Conservation (phyloP, 192 early-diverging fungal species). For the Obelidium mucronatum region DNA sequence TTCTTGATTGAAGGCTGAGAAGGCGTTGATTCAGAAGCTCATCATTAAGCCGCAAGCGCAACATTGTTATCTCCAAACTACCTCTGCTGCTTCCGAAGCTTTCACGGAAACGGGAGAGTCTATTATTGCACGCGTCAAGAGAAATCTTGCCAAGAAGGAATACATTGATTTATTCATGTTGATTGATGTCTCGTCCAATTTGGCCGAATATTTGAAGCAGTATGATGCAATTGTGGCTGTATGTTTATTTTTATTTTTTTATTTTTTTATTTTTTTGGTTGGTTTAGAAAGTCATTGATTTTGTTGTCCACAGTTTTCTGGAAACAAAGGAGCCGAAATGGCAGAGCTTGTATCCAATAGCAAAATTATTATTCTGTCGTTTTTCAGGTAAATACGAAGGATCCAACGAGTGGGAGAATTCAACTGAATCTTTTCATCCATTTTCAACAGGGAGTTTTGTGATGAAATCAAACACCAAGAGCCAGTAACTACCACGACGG, state of each 20-base stretch:
- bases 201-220: slow-evolving; percentile 41
- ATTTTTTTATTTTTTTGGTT: no score
- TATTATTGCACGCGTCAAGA: slow-evolving; percentile 60
- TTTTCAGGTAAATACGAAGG: slow-evolving; percentile 23
- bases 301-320: slow-evolving; percentile 42
- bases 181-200: slow-evolving; percentile 70
- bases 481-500: neutral
- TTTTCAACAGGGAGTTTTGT: slow-evolving; percentile 68
- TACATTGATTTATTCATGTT: slow-evolving; percentile 69
- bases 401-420: no score
- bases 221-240: slow-evolving; percentile 57
- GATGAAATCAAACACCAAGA: slow-evolving; percentile 70
- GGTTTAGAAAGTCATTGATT: no score
- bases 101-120: slow-evolving; percentile 60
- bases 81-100: slow-evolving; percentile 55
- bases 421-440: neutral
- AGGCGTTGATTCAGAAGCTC: slow-evolving; percentile 63
- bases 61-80: slow-evolving; percentile 52
- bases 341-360: slow-evolving; percentile 56
- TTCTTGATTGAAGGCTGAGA: slow-evolving; percentile 65
- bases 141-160: slow-evolving; percentile 53
- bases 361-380: slow-evolving; percentile 55
- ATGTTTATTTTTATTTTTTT: slow-evolving; percentile 17
- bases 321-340: slow-evolving; percentile 53
- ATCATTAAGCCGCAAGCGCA: slow-evolving; percentile 62